Evolutionary conservation across 2,329 filamentous ascomycete species (phyloP).

Genomic region (Botrytis fragariae): DNA sequence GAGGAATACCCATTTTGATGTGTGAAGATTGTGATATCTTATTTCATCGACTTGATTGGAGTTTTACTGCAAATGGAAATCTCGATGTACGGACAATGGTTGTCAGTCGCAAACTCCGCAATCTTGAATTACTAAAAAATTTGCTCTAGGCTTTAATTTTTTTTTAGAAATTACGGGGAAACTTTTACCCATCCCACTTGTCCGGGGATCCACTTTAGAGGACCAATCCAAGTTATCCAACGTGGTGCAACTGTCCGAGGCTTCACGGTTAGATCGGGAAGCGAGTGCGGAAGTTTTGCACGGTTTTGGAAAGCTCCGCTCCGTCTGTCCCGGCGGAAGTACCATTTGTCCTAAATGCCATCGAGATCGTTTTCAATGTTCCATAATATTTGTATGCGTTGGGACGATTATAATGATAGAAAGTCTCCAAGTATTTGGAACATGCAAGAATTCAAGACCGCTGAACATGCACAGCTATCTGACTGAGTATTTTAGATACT

Average conservation of each 20-base stretch:
- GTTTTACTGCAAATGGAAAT: constrained; percentile 5
- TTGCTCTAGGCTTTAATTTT: background rate
- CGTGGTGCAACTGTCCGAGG: background rate
- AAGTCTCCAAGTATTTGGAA: background rate
- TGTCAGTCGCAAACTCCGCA: background rate
- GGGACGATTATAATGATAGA: background rate
- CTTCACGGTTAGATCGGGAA: constrained; percentile 3
- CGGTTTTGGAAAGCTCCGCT: background rate
- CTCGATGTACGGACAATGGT: background rate
- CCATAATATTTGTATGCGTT: background rate
- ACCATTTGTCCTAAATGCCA: background rate
- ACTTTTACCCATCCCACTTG: background rate
- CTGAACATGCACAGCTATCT: no score
- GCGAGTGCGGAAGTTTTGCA: background rate
- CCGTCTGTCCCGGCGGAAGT: background rate
- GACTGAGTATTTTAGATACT: background rate
- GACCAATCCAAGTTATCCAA: background rate
- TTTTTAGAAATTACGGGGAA: background rate
- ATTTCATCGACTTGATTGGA: background rate
- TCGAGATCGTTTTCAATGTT: background rate
- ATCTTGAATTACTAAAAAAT: background rate
- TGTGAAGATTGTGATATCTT: background rate
- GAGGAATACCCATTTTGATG: constrained; percentile 62
- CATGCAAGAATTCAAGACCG: background rate
- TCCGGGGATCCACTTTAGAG: background rate